Base-by-base conservation (phyloP, 768 basidiomycete species). In the Neoboletus magnificus region DNA sequence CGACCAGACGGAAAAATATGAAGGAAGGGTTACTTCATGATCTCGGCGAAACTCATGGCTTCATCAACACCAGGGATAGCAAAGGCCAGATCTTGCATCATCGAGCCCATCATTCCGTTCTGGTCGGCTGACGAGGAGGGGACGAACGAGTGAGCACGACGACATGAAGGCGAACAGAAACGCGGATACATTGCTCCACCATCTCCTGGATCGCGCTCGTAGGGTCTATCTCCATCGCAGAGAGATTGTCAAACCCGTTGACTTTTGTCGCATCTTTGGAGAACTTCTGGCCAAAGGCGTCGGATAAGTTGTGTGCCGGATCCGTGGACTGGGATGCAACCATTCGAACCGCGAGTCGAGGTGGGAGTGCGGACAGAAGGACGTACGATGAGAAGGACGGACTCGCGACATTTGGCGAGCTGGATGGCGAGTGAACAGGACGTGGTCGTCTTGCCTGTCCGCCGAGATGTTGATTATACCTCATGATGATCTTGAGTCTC, bases 61-160 rank as follows among this genome's bases (percentile, higher is more conserved):
- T 99, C 97, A 66, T 99, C 97, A 13, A 99, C 96, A 75, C 97
- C 97, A 0, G 97, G 97, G 55, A 99, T 98, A 2, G 97, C 94
- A 67, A 99, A 99, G 0, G 97, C 97, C 42, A 99, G 82, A 75
- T 99, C 97, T 72, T 99, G 97, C 93, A 99, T 97, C 94, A 99
- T 98, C 59, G 89, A 86, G 44, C 93, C 93, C 96, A 98, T 98
- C 79, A 96, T 94, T 12, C 89, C 88, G 66, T 89, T 91, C 62
- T 86, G 83, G 70, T 92, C 91, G 56, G 91, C 90, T 93, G 65
- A 43, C 41, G 25, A 23, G 6, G 29, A 16, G 9, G 29, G n/a
- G 6, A 33, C 23, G 23, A 48, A 39, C 51, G 48, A 33, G 55
- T 54, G 22, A 37, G 53, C 27, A 46, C 39, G 13, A 53, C 22